These are phyloP conservation scores for Neopestalotiopsis rosae DNA, from an alignment of 2,329 filamentous ascomycete species.

Conservation along the genomic window DNA sequence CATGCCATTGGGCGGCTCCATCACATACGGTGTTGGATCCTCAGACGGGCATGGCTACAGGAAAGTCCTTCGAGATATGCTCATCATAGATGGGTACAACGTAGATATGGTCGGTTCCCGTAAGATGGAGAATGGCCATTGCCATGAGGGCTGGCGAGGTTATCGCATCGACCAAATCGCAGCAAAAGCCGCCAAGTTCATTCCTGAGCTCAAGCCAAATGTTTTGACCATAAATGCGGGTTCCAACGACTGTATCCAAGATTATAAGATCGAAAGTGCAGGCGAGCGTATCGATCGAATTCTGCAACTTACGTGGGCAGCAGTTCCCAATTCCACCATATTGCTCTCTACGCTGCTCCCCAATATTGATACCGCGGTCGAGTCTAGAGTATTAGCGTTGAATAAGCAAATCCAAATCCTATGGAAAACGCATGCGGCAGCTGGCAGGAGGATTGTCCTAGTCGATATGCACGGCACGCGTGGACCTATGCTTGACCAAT, in stretches of 20 bases:
- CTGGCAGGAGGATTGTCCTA: conserved; percentile 28
- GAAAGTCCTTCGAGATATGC: conserved; percentile 34
- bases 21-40: neutral
- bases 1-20: conserved; percentile 1
- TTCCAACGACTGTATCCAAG: conserved; percentile 32
- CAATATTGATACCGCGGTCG: too few species aligned
- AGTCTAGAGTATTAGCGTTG: too few species aligned
- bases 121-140: conserved; percentile 26
- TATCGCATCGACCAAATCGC: conserved; percentile 30
- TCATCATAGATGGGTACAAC: conserved; percentile 38
- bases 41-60: conserved; percentile 42
- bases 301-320: conserved; percentile 18
- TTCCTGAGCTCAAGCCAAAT: conserved; percentile 28
- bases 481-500: conserved; percentile 26
- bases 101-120: conserved; percentile 32
- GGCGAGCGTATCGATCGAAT: conserved; percentile 26
- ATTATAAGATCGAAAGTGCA: conserved; percentile 25
- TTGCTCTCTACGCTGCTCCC: too few species aligned
- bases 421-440: conserved; percentile 21
- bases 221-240: conserved; percentile 29
- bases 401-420: too few species aligned
- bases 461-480: conserved; percentile 28
- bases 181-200: conserved; percentile 17
- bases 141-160: conserved; percentile 28
- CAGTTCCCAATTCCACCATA: too few species aligned